Conservation (phyloP, 306 rosid genomes). For the Inga oerstediana region DNA sequence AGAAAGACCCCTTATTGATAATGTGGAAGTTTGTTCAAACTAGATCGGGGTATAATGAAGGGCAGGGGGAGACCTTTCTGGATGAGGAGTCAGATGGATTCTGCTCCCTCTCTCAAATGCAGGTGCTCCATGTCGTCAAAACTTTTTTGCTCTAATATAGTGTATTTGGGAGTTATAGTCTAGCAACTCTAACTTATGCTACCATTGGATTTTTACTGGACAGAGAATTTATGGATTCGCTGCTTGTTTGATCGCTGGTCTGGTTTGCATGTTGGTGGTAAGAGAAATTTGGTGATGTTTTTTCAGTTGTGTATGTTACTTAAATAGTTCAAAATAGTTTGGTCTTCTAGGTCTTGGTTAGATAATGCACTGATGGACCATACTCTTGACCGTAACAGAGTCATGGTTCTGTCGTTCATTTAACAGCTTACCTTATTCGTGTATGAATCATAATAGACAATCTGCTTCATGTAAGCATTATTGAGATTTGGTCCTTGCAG, state of each 20-base stretch:
- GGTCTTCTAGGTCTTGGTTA: slow-evolving; percentile 1
- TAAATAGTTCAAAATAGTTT: background rate
- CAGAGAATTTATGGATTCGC: slow-evolving; percentile 92
- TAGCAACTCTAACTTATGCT: slow-evolving; percentile 26
- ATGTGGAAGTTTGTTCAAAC: slow-evolving; percentile 70
- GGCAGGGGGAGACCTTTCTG: slow-evolving; percentile 52
- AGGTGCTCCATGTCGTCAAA: slow-evolving; percentile 56
- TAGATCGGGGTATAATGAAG: slow-evolving; percentile 50
- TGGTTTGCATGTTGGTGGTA: slow-evolving; percentile 82
- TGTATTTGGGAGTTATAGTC: slow-evolving; percentile 7
- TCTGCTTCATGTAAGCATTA: background rate
- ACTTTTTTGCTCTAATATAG: background rate
- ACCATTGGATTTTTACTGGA: slow-evolving; percentile 40
- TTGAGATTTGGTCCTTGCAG: background rate
- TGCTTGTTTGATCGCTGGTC: slow-evolving; percentile 71
- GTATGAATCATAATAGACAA: background rate
- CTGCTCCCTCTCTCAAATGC: slow-evolving; percentile 66
- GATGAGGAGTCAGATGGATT: slow-evolving; percentile 68
- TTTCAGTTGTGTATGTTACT: background rate
- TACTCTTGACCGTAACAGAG: background rate
- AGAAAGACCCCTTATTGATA: slow-evolving; percentile 29
- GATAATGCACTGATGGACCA: background rate
- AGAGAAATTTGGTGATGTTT: slow-evolving; percentile 30
- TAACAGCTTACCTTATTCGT: background rate
- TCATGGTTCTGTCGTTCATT: background rate